These are phyloP conservation scores for Amanita brunnescens DNA, from an alignment of 768 basidiomycete genomes.

Conservation along the genomic window DNA sequence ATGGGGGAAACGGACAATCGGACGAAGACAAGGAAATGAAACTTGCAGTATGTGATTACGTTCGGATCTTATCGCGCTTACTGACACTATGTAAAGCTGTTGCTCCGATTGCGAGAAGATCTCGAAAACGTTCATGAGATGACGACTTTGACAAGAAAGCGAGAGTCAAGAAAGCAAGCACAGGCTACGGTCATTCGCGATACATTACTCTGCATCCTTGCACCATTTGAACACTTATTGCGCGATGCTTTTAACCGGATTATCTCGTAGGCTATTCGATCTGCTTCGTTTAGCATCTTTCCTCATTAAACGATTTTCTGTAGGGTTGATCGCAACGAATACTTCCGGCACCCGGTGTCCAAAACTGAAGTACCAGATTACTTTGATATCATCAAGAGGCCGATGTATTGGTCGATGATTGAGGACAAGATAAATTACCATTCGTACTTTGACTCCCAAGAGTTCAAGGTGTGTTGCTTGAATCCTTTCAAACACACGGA, in stretches of 20 bases:
- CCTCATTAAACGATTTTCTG: background rate
- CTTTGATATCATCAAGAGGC: constrained; percentile 73
- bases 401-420: constrained; percentile 87
- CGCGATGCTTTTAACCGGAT: constrained; percentile 64
- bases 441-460: constrained; percentile 69
- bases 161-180: constrained; percentile 74
- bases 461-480: constrained; percentile 51
- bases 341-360: constrained; percentile 81
- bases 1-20: constrained; percentile 51
- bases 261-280: constrained; percentile 41
- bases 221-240: constrained; percentile 55
- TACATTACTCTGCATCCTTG: constrained; percentile 54
- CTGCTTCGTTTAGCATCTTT: background rate
- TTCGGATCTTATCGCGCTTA: background rate
- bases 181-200: constrained; percentile 61
- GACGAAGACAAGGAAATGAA: constrained; percentile 80
- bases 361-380: constrained; percentile 81
- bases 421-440: constrained; percentile 74
- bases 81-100: constrained; percentile 23
- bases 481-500: background rate
- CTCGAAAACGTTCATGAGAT: constrained; percentile 65
- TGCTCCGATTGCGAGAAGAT: constrained; percentile 65
- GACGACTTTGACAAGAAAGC: constrained; percentile 57
- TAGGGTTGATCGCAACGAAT: constrained; percentile 65
- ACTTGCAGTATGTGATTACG: constrained; percentile 51